Base-by-base conservation (phyloP, 306 rosid genomes). In the Herpetospermum pedunculosum region DNA sequence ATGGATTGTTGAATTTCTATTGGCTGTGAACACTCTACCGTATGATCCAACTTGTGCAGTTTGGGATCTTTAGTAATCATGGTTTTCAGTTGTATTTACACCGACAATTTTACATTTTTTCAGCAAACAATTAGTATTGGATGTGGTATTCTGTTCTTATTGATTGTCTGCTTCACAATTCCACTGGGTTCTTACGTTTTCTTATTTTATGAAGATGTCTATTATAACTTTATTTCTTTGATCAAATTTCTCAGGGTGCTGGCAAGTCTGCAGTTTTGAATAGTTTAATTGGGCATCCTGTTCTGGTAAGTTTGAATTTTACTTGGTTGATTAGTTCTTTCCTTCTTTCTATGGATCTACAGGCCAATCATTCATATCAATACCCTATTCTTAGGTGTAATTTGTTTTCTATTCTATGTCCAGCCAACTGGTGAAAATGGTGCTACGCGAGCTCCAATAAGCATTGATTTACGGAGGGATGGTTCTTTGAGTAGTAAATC, bases 351-450 rank as follows among this genome's bases (percentile, higher is more conserved):
- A 23, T 26, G 9, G 52, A 41, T 69, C 40, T 44, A 43, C 23
- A 4, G 38, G 55, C 0, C 37, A 16, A 15, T 44, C 40, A 28
- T 44, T 44, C 40, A 28, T 44, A 69, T 16, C 19, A 69, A 44
- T 41, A 28, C 38, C 10, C 4, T 68, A 26, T 68, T 68, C 23
- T 68, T 16, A 44, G 43, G 54, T 43, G 54, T 75, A n/a, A 41
- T 82, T 76, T 40, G 2, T 4, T 74, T 63, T 46, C 46, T 72
- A 71, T 16, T 83, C 55, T 77, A 41, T 50, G 35, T 84, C 26
- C 88, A 94, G 99, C 99, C 99, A 69, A 94, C 99, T 4, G 97
- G 97, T 72, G 99, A 94, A 77, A 94, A 91, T 78, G 99, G 99
- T 69, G 99, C 97, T 72, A 94, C 99, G 1, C 89, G 99, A 6